A percentile compares a stretch with the other conserved stretches of the same genome.
Evolutionary conservation across 306 rosid genomes (phyloP).

Genomic region (barrel medic (Medicago truncatula)): DNA sequence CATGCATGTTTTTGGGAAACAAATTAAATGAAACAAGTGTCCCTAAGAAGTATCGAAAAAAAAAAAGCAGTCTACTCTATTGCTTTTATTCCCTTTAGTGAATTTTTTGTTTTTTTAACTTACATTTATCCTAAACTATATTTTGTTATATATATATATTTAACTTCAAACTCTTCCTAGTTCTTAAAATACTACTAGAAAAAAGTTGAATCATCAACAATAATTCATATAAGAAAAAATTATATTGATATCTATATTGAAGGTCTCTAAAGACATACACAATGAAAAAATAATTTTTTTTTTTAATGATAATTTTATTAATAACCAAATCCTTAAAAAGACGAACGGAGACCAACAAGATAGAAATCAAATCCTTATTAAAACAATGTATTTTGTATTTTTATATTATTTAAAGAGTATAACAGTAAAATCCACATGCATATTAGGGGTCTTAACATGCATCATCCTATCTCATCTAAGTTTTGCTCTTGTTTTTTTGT

Average conservation of each 20-base stretch:
- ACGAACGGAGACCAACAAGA: no score
- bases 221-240: background rate
- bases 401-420: no score
- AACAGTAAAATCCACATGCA: no score
- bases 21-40: slow-evolving; percentile 25
- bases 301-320: no score
- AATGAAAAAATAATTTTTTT: background rate
- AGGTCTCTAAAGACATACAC: background rate
- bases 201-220: background rate
- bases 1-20: slow-evolving; percentile 41
- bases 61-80: slow-evolving; percentile 19
- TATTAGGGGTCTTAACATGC: no score
- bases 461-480: no score
- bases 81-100: slow-evolving; percentile 31
- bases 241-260: background rate
- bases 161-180: background rate
- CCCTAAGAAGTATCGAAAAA: slow-evolving; percentile 36
- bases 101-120: background rate
- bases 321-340: no score
- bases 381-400: background rate
- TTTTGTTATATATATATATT: background rate
- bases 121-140: background rate
- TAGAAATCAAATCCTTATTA: no score
- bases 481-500: no score
- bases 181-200: background rate